Percentiles rank a stretch among this genome's conserved stretches.
These are phyloP conservation scores for Rhexocercosporidium sp. DNA, from an alignment of 2,329 filamentous ascomycete species.

Conservation along the genomic window DNA sequence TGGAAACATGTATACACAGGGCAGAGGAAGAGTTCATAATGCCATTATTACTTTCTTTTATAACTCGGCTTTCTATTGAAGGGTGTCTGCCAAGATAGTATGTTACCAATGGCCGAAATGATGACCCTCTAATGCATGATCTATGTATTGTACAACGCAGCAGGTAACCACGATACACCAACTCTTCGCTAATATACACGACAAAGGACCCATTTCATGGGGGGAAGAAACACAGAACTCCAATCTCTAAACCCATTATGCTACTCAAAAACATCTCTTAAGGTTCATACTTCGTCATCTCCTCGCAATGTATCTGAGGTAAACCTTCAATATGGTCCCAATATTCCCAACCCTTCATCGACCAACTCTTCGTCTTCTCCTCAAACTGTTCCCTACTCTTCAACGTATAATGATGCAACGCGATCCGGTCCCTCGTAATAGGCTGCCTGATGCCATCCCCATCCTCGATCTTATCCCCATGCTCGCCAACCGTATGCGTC, in stretches of 20 bases:
- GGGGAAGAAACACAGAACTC: not conserved
- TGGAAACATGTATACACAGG: not conserved
- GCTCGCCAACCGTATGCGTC: constrained; percentile 36
- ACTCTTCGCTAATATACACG: not conserved
- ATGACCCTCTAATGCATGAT: not conserved
- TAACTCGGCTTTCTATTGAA: too few species aligned
- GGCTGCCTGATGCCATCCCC: constrained; percentile 10
- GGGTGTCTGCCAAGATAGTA: not conserved
- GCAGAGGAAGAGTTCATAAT: not conserved
- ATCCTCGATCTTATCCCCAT: constrained; percentile 29
- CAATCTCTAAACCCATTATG: not conserved
- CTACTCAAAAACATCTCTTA: not conserved
- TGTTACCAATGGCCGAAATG: not conserved
- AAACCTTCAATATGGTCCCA: constrained; percentile 39
- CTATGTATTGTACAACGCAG: not conserved
- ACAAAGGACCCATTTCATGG: not conserved
- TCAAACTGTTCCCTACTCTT: constrained; percentile 43
- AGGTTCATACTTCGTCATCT: constrained; percentile 39
- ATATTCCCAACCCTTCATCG: constrained; percentile 36
- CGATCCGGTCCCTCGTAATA: constrained; percentile 39
- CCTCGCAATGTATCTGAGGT: constrained; percentile 35
- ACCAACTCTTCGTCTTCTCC: constrained; percentile 38
- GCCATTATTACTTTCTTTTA: not conserved
- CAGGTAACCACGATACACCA: not conserved
- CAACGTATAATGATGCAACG: constrained; percentile 44